Base-by-base conservation (phyloP, 1,284 basidiomycete genomes). In the Cryptococcus sp. region DNA sequence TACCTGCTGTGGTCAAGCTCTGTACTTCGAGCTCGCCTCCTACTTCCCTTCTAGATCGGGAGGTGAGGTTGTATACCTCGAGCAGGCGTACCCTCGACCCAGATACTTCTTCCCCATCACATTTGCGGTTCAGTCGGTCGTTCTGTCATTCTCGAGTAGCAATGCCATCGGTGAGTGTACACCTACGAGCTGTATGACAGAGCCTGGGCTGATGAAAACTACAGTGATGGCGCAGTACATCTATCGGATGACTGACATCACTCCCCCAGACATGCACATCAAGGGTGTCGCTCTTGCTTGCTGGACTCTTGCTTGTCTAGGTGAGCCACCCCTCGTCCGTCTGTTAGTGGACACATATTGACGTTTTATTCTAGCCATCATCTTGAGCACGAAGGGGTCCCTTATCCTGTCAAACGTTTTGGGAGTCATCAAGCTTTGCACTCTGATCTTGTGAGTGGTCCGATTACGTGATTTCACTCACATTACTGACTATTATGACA, bases 21-120 rank as follows among this genome's bases (percentile, higher is more conserved):
- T 68, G 13, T 70, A 68, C 57, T 47, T 66, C 18, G 63, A 68
- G 52, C 53, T 66, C 16, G 49, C 56, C 7, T 46, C 60, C 4
- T 63, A 63, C 55, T 65, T 65, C 51, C 67, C 65, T 16, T 56
- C 44, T 24, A 44, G 52, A 47, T 47, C 44, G 28, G 60, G 16
- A 53, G 67, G 18, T 49, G 52, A 65, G 24, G 65, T 63, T 12
- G 66, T 68, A 39, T 68, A 67, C 53, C 59, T 70, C n/a, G 68
- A 70, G 48, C 65, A 66, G 28, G 68, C 64, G 5, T 70, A 54
- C 42, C 44, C 51, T 3, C 52, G 56, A 23, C 68, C 67, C 2
- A 50, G 50, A 18, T 65, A 59, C 57, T 60, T 68, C 50, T 64
- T 66, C 49, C 64, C 65, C 2, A 61, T 63, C 8, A 49, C 63